A percentile compares a stretch with the other conserved stretches of the same genome.
Evolutionary conservation across 2,329 filamentous ascomycete species (phyloP).

Genomic region (Fusarium humuli): DNA sequence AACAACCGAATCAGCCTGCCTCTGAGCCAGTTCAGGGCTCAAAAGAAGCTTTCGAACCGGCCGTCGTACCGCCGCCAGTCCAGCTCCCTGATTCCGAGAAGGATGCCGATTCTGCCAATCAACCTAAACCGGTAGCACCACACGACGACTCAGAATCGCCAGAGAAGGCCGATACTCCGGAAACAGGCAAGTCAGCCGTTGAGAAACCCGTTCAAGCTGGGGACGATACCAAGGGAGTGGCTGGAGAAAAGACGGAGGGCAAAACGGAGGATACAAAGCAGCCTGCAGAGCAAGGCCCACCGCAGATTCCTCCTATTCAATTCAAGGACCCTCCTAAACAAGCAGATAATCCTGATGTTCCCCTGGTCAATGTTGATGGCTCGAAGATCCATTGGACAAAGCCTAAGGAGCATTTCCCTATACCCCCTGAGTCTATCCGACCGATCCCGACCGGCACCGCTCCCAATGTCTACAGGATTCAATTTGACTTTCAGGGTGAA

Average conservation of each 20-base stretch:
- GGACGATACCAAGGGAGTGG: constrained; percentile 9
- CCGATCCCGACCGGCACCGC: constrained; percentile 78
- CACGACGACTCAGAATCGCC: constrained; percentile 18
- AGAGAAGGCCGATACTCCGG: constrained; percentile 6
- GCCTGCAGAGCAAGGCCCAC: constrained; percentile 19
- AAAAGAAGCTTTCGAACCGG: constrained; percentile 34
- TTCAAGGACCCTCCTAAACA: constrained; percentile 47
- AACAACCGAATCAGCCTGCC: constrained; percentile 18
- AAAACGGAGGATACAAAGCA: constrained; percentile 10
- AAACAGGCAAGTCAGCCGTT: constrained; percentile 17
- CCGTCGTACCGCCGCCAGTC: constrained; percentile 30
- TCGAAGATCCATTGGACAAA: constrained; percentile 76
- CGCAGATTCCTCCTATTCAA: constrained; percentile 40
- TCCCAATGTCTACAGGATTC: constrained; percentile 79
- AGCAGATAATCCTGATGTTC: constrained; percentile 31
- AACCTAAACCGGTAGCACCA: constrained; percentile 18
- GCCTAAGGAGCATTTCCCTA: constrained; percentile 79
- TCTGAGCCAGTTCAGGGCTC: constrained; percentile 24
- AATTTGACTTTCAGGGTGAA: constrained; percentile 78
- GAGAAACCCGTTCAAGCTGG: constrained; percentile 13
- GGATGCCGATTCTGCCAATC: constrained; percentile 13
- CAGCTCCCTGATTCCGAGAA: constrained; percentile 32
- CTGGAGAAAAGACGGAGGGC: constrained; percentile 10
- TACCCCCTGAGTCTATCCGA: constrained; percentile 77
- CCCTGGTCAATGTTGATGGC: constrained; percentile 30